Percentiles rank a stretch among this genome's conserved stretches.
Conservation (phyloP, 805 yeast genomes). For the Isabelozyma heimii region DNA sequence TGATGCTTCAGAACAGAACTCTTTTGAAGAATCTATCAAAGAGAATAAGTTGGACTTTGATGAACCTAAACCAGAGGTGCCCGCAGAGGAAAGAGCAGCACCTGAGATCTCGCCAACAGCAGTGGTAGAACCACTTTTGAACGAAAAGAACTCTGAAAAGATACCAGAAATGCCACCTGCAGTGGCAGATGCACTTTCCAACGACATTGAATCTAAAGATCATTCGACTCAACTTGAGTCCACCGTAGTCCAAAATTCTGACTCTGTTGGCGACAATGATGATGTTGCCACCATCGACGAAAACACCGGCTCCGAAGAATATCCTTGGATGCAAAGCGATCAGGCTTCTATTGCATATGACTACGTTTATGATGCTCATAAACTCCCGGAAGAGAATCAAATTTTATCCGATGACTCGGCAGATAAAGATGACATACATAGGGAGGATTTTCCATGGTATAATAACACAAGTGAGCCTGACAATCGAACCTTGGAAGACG, state of each 20-base stretch:
- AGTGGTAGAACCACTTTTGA: neutral
- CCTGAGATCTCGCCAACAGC: neutral
- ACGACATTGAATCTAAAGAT: neutral
- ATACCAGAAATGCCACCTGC: neutral
- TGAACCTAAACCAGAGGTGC: neutral
- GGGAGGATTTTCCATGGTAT: neutral
- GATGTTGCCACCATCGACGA: neutral
- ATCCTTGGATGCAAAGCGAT: neutral
- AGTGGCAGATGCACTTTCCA: neutral
- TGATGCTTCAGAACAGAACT: neutral
- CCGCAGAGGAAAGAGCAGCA: neutral
- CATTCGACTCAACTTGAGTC: neutral
- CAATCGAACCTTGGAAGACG: neutral
- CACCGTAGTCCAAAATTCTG: neutral
- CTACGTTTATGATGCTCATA: neutral
- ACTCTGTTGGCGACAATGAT: neutral
- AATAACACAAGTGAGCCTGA: neutral
- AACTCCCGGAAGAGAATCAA: neutral
- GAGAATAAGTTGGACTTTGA: conserved; percentile 1
- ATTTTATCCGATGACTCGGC: neutral
- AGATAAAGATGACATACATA: neutral
- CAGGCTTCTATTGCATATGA: neutral
- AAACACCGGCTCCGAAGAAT: neutral
- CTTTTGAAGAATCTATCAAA: conserved; percentile 3
- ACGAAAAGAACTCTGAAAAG: too few relatives aligned